Conservation (phyloP, 139 green algal species). For the Chlamydomonas incerta region DNA sequence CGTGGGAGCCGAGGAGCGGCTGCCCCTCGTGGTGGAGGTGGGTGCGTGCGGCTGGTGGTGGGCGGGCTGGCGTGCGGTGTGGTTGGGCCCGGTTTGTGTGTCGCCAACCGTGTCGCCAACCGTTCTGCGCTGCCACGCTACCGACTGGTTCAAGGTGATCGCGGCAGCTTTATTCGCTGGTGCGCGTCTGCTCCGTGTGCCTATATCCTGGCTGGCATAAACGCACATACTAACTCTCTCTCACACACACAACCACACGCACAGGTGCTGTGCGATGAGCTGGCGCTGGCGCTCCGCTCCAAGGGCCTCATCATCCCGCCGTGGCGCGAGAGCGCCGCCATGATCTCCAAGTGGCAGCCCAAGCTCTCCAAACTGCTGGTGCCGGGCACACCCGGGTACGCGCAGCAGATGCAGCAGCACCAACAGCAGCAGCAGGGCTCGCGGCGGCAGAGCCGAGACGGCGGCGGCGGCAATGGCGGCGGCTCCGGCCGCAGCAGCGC, state of each 20-base stretch:
- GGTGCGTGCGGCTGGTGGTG: too few relatives aligned
- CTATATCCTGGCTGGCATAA: too few relatives aligned
- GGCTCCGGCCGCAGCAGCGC: neutral
- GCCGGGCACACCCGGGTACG: neutral
- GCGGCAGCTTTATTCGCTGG: too few relatives aligned
- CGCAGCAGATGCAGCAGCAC: neutral
- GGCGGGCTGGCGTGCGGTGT: too few relatives aligned
- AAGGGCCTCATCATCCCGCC: slow-evolving; percentile 66
- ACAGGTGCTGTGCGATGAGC: slow-evolving; percentile 66
- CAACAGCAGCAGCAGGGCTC: neutral
- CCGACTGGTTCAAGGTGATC: too few relatives aligned
- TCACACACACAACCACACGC: slow-evolving; percentile 47
- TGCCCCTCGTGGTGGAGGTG: slow-evolving; percentile 64
- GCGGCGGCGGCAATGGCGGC: neutral
- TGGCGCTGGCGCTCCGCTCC: slow-evolving; percentile 57
- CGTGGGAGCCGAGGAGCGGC: slow-evolving; percentile 63
- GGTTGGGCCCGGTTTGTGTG: too few relatives aligned
- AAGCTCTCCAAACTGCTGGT: slow-evolving; percentile 19
- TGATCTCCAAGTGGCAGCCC: slow-evolving; percentile 74
- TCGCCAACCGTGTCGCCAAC: too few relatives aligned
- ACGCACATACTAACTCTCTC: too few relatives aligned
- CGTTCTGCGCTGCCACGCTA: too few relatives aligned
- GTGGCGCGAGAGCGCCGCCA: slow-evolving; percentile 62
- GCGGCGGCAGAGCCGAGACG: neutral
- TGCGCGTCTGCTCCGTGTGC: too few relatives aligned